Percentiles rank a stretch among this genome's conserved stretches.
Conservation (phyloP, 2,329 filamentous ascomycete genomes). For the Aspergillus piperis region DNA sequence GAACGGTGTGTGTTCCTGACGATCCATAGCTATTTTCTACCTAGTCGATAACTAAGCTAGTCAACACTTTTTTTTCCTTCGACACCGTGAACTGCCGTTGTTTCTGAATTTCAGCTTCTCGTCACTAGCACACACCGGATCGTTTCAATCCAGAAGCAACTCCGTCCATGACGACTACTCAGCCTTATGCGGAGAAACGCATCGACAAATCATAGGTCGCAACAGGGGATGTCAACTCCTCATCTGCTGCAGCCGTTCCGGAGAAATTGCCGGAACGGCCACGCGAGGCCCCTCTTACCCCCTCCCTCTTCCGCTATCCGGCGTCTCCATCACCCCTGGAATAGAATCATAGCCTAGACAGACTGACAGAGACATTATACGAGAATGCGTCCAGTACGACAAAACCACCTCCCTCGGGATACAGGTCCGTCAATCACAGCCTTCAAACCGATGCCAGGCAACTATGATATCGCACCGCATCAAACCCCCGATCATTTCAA, state of each 20-base stretch:
- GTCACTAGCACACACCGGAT: neutral
- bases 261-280: slow-evolving; percentile 1
- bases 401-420: too few relatives aligned
- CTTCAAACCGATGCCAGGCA: too few relatives aligned
- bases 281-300: neutral
- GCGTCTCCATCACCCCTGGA: too few relatives aligned
- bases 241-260: neutral
- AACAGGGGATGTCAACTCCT: neutral
- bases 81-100: neutral
- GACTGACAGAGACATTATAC: too few relatives aligned
- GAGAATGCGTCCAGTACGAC: too few relatives aligned
- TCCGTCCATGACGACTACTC: neutral
- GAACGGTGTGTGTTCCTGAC: slow-evolving; percentile 2
- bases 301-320: neutral
- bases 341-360: too few relatives aligned
- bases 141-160: neutral
- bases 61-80: neutral
- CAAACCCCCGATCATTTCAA: too few relatives aligned
- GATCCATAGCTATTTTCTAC: neutral
- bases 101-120: neutral
- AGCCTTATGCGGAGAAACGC: neutral
- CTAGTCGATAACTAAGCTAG: neutral
- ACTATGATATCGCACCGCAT: too few relatives aligned
- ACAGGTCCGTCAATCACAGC: too few relatives aligned
- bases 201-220: neutral